These are phyloP conservation scores for Dendrothele bispora DNA, from an alignment of 768 basidiomycete species.

Conservation along the genomic window DNA sequence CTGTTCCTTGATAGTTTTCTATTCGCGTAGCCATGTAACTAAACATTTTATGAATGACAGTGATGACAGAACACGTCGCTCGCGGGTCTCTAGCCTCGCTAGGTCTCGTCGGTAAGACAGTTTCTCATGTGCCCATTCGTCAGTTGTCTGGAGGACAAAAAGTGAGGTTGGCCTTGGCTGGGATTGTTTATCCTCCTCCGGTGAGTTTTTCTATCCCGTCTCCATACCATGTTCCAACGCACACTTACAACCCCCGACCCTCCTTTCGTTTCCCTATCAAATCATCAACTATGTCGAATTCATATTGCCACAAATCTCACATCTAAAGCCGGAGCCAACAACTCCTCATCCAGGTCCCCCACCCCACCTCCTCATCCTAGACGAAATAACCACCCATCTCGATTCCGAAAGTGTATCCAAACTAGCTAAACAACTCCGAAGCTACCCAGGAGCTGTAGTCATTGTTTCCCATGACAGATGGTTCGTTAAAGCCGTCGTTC, in stretches of 20 bases:
- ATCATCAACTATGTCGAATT: too few species aligned
- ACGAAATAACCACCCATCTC: conserved; percentile 72
- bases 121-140: conserved; percentile 41
- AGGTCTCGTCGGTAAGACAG: conserved; percentile 43
- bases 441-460: conserved; percentile 55
- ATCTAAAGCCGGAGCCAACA: too few species aligned
- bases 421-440: conserved; percentile 49
- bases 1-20: too few species aligned
- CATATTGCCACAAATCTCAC: too few species aligned
- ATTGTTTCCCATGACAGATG: conserved; percentile 65
- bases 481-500: conserved; percentile 2
- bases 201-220: too few species aligned
- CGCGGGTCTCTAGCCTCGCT: conserved; percentile 22
- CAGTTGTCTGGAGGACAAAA: conserved; percentile 58
- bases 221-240: too few species aligned
- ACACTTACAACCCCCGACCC: too few species aligned
- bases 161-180: conserved; percentile 58
- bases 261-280: too few species aligned
- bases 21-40: conserved; percentile 26
- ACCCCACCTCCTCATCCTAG: conserved; percentile 54
- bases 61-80: conserved; percentile 29
- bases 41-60: too few species aligned
- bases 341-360: conserved; percentile 18
- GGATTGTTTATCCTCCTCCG: conserved; percentile 44
- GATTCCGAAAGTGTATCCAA: conserved; percentile 61